phyloP scores from a whole-genome alignment of 2,329 filamentous ascomycete species.

The Xylariaceae sp. region DNA sequence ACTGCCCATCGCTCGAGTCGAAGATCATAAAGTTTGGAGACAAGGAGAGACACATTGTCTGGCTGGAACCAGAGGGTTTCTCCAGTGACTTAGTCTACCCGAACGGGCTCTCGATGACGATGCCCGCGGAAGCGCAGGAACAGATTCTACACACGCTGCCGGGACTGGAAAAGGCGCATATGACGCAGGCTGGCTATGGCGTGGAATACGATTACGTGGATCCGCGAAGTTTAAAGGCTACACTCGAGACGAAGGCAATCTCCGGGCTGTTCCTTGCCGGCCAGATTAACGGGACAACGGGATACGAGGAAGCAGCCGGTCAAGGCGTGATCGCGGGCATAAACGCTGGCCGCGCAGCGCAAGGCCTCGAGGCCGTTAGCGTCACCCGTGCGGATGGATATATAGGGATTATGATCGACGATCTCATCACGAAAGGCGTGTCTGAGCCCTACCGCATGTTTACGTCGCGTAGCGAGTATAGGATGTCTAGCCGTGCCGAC shows the following conservation, averaged over 20 bases:
- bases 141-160: conserved; percentile 76
- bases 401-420: conserved; percentile 98
- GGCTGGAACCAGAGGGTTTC: conserved; percentile 96
- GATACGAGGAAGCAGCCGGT: conserved; percentile 94
- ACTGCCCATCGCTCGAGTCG: conserved; percentile 91
- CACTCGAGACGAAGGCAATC: conserved; percentile 90
- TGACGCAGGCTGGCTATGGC: conserved; percentile 93
- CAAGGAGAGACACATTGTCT: conserved; percentile 79
- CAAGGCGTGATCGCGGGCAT: conserved; percentile 90
- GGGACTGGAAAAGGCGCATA: conserved; percentile 82
- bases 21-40: conserved; percentile 86
- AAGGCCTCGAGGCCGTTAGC: conserved; percentile 57
- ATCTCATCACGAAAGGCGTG: conserved; percentile 93
- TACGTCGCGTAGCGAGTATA: conserved; percentile 90
- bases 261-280: conserved; percentile 84
- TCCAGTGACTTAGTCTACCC: conserved; percentile 87
- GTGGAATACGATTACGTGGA: conserved; percentile 99
- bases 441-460: conserved; percentile 99
- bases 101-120: conserved; percentile 95
- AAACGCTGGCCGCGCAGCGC: conserved; percentile 80
- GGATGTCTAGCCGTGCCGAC: conserved; percentile 85
- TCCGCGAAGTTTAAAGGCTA: conserved; percentile 78
- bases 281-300: conserved; percentile 97
- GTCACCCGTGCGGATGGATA: conserved; percentile 84
- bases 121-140: conserved; percentile 82